Conservation (phyloP, 2,329 filamentous ascomycete species). For the Penicillium capsulatum region DNA sequence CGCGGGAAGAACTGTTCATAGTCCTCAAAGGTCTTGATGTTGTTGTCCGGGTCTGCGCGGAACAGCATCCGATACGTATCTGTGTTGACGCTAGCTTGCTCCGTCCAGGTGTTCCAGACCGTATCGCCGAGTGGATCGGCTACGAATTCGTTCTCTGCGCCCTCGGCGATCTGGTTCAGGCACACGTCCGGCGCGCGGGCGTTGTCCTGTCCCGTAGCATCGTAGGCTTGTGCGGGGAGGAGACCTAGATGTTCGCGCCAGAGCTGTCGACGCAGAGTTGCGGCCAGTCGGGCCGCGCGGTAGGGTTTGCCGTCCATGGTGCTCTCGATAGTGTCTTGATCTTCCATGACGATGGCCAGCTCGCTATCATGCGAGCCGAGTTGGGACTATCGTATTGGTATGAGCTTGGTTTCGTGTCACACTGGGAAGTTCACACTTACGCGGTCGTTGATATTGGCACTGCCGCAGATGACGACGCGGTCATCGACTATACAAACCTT, state of each 20-base stretch:
- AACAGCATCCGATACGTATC: constrained; percentile 77
- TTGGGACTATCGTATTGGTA: constrained; percentile 57
- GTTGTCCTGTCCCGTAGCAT: constrained; percentile 66
- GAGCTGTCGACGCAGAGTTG: constrained; percentile 75
- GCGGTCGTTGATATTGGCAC: constrained; percentile 64
- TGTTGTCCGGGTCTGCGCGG: constrained; percentile 83
- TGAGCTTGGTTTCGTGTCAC: no score
- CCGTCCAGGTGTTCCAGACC: constrained; percentile 69
- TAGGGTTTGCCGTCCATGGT: constrained; percentile 70
- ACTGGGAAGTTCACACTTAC: constrained; percentile 28
- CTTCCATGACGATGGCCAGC: constrained; percentile 84
- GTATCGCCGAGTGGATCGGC: constrained; percentile 66
- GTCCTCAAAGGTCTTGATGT: constrained; percentile 83
- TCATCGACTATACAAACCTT: constrained; percentile 84
- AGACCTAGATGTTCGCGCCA: constrained; percentile 91
- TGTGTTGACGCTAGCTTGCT: constrained; percentile 71
- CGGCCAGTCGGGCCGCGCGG: constrained; percentile 69
- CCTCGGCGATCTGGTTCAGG: constrained; percentile 71
- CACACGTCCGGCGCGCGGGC: constrained; percentile 68
- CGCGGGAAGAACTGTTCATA: constrained; percentile 73
- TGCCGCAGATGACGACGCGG: constrained; percentile 74
- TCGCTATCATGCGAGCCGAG: constrained; percentile 81
- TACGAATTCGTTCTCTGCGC: constrained; percentile 63
- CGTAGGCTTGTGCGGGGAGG: constrained; percentile 65
- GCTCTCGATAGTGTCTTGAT: constrained; percentile 65